A percentile compares a stretch with the other conserved stretches of the same genome.
Evolutionary conservation across 1,284 basidiomycete genomes (phyloP).

Genomic region (Psilocybe mexicana): DNA sequence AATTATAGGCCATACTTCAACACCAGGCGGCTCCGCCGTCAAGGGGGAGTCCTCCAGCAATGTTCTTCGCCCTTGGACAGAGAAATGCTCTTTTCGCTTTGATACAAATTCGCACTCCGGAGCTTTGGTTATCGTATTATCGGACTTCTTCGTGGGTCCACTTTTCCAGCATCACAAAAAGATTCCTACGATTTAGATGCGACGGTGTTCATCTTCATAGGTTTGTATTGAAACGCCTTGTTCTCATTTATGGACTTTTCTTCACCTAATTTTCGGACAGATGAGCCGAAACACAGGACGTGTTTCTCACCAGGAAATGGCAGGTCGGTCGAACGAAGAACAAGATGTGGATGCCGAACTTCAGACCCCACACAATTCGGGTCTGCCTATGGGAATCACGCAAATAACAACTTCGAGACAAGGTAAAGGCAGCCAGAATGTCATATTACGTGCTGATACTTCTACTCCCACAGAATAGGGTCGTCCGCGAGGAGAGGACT

Average conservation of each 20-base stretch:
- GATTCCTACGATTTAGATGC: not conserved
- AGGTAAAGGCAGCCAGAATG: not conserved
- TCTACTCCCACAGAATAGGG: not conserved
- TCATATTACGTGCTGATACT: not conserved
- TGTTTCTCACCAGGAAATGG: not conserved
- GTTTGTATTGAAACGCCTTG: not conserved
- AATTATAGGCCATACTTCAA: not conserved
- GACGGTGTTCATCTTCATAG: not conserved
- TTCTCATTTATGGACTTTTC: not conserved
- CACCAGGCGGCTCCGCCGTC: not conserved
- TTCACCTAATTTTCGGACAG: not conserved
- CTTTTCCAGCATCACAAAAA: not conserved
- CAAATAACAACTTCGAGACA: not conserved
- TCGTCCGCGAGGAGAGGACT: not conserved
- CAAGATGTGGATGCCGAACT: not conserved
- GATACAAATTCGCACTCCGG: not conserved
- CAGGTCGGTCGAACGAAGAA: not conserved
- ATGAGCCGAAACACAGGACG: not conserved
- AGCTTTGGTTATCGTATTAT: no score
- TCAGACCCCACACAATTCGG: no score
- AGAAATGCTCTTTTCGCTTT: no score
- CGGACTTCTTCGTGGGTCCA: not conserved
- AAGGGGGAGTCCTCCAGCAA: not conserved
- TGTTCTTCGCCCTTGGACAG: not conserved
- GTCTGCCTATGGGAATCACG: not conserved